These are phyloP conservation scores for Fraxinus angustifolia DNA, from an alignment of 305 asterid species.

Conservation along the genomic window DNA sequence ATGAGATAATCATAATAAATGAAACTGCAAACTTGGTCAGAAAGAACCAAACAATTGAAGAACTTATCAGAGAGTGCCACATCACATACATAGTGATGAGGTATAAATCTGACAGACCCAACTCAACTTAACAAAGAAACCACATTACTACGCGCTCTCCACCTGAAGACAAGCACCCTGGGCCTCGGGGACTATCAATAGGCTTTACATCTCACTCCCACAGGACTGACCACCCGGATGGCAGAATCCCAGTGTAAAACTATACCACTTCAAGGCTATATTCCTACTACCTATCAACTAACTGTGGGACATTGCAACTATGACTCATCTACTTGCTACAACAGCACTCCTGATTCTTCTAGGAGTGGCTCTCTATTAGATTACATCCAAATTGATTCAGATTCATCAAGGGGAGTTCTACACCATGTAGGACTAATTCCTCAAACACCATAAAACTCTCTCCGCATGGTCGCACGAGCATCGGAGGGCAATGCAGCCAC, in stretches of 20 bases:
- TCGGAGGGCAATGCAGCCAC: background rate
- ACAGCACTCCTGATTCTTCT: background rate
- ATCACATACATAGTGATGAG: background rate
- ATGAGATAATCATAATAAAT: background rate
- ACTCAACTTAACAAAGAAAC: background rate
- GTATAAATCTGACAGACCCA: background rate
- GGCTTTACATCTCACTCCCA: background rate
- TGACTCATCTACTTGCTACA: background rate
- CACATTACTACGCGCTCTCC: background rate
- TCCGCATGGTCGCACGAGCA: background rate
- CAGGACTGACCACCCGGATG: background rate
- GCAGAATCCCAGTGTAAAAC: background rate
- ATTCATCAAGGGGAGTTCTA: background rate
- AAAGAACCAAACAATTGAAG: background rate
- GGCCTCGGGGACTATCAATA: background rate
- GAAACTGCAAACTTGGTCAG: background rate
- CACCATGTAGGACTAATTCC: background rate
- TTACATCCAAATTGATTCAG: background rate
- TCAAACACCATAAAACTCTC: background rate
- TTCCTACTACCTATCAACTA: background rate
- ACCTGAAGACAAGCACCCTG: background rate
- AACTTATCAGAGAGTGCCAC: background rate
- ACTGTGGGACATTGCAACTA: background rate
- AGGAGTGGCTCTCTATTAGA: background rate
- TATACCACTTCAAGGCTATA: background rate